Conservation (phyloP, 202 grass and related monocot species). For the Carex arenaria region DNA sequence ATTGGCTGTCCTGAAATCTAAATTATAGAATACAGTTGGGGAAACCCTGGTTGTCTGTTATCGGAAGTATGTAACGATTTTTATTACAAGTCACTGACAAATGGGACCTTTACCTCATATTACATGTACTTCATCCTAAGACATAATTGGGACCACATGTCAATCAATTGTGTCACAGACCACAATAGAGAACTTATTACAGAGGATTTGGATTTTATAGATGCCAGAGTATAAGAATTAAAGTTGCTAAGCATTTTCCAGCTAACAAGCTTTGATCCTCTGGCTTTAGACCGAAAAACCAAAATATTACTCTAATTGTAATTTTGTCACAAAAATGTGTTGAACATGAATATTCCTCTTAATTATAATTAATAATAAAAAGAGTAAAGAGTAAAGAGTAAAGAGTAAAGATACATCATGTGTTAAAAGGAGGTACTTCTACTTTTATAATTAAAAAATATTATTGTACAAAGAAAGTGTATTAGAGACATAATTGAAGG, state of each 20-base stretch:
- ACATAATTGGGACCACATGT: neutral
- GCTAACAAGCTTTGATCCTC: neutral
- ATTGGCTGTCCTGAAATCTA: neutral
- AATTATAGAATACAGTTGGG: neutral
- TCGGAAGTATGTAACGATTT: neutral
- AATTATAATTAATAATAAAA: constrained; percentile 6
- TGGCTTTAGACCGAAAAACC: neutral
- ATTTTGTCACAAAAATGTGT: neutral
- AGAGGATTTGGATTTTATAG: neutral
- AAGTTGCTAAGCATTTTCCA: constrained; percentile 7
- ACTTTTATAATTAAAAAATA: neutral
- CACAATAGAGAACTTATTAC: neutral
- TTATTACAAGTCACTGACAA: neutral
- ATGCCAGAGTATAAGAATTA: neutral
- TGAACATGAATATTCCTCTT: neutral
- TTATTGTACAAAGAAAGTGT: neutral
- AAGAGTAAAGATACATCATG: neutral
- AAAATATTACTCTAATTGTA: neutral
- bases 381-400: neutral
- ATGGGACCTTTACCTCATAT: neutral
- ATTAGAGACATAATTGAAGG: constrained; percentile 9
- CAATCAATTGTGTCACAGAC: neutral
- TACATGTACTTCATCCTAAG: neutral
- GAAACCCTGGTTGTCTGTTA: neutral
- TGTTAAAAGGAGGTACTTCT: constrained; percentile 7